Percentiles rank a stretch among this genome's conserved stretches.
phyloP scores from a whole-genome alignment of 1,284 basidiomycete species.

The Somion occarium region DNA sequence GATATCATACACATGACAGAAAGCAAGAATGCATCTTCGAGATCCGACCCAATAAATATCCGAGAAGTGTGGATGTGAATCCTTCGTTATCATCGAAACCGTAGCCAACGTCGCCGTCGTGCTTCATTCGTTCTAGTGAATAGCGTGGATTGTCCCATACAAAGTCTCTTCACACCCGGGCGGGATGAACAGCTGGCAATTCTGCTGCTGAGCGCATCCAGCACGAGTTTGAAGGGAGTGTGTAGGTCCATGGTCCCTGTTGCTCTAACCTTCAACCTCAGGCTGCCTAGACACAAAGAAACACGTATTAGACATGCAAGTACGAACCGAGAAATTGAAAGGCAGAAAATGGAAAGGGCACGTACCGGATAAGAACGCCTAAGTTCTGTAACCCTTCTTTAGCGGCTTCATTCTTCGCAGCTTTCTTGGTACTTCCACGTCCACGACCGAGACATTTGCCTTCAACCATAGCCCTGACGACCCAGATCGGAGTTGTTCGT shows the following conservation, averaged over 20 bases:
- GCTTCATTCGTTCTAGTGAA: too few species aligned
- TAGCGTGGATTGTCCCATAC: slow-evolving; percentile 10
- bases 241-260: slow-evolving; percentile 11
- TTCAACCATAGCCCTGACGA: slow-evolving; percentile 55
- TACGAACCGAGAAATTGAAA: background rate
- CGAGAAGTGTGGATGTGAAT: too few species aligned
- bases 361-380: slow-evolving; percentile 28
- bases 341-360: slow-evolving; percentile 8
- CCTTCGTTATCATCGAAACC: too few species aligned
- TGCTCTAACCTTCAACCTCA: slow-evolving; percentile 8
- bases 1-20: too few species aligned
- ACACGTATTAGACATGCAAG: background rate
- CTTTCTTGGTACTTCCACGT: slow-evolving; percentile 67
- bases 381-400: slow-evolving; percentile 29
- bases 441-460: slow-evolving; percentile 54
- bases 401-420: slow-evolving; percentile 59
- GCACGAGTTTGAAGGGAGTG: slow-evolving; percentile 30
- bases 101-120: too few species aligned
- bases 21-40: too few species aligned
- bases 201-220: slow-evolving; percentile 21
- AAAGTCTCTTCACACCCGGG: slow-evolving; percentile 29
- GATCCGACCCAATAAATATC: too few species aligned
- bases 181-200: slow-evolving; percentile 24
- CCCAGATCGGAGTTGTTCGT: slow-evolving; percentile 69
- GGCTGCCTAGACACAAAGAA: slow-evolving; percentile 16